Evolutionary conservation across 106 monocot species (phyloP).

Genomic region (Ottelia alismoides): DNA sequence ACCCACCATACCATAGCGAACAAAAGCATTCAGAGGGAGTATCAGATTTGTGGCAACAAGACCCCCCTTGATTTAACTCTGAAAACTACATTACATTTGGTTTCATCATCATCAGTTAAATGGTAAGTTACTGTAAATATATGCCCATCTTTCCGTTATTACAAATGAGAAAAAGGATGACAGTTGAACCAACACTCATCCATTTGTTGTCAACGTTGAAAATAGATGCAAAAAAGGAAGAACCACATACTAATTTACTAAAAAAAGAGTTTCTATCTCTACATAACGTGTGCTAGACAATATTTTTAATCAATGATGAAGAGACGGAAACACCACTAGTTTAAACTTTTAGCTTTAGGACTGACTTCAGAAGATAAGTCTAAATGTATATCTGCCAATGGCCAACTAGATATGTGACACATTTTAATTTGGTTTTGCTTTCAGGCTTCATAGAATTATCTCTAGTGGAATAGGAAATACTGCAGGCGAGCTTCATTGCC

Average conservation of each 20-base stretch:
- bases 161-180: too few species aligned
- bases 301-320: too few species aligned
- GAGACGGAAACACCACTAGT: too few species aligned
- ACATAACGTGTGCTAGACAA: background rate
- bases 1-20: conserved; percentile 13
- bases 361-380: too few species aligned
- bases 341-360: too few species aligned
- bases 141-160: too few species aligned
- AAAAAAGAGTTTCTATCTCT: background rate
- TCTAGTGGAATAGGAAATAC: conserved; percentile 21
- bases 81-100: conserved; percentile 58
- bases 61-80: conserved; percentile 76
- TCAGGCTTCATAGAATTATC: conserved; percentile 68
- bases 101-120: conserved; percentile 76
- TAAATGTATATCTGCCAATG: too few species aligned
- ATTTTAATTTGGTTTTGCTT: too few species aligned
- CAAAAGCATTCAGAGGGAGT: conserved; percentile 27
- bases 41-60: conserved; percentile 43
- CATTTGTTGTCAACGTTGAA: background rate
- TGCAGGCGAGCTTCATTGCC: conserved; percentile 4
- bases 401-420: background rate
- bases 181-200: background rate
- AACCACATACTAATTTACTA: background rate
- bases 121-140: conserved; percentile 30
- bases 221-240: background rate